These are phyloP conservation scores for Exophiala oligosperma DNA, from an alignment of 2,329 filamentous ascomycete species.

Conservation along the genomic window DNA sequence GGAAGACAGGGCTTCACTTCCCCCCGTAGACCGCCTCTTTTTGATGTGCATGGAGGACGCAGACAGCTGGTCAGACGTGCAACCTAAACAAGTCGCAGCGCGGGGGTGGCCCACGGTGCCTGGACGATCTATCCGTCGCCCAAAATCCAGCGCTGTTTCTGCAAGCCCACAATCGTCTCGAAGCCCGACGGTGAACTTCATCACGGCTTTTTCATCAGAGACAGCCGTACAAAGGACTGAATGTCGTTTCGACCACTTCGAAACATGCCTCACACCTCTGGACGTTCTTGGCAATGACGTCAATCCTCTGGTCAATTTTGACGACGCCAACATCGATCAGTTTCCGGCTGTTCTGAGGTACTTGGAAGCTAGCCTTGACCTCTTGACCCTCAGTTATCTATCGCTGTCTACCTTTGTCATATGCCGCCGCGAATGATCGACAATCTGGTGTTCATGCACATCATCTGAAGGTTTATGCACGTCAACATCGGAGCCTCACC, in stretches of 20 bases:
- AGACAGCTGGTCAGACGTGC: constrained; percentile 18
- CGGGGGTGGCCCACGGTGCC: constrained; percentile 17
- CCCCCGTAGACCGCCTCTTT: constrained; percentile 23
- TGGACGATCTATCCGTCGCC: constrained; percentile 11
- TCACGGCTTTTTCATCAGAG: neutral
- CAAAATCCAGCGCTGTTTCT: neutral
- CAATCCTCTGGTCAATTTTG: neutral
- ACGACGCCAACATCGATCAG: neutral
- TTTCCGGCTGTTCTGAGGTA: neutral
- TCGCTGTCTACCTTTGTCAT: neutral
- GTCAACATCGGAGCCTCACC: constrained; percentile 9
- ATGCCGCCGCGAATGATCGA: constrained; percentile 6
- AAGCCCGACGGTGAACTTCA: neutral
- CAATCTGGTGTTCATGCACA: constrained; percentile 16
- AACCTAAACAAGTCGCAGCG: constrained; percentile 19
- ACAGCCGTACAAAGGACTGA: neutral
- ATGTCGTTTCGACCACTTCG: neutral
- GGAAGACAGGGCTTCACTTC: constrained; percentile 24
- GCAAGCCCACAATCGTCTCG: neutral
- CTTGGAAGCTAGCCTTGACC: neutral
- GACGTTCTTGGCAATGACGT: constrained; percentile 18
- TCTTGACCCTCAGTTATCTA: neutral
- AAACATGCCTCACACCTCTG: neutral
- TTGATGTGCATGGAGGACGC: constrained; percentile 22
- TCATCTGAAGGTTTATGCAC: neutral